Conservation (phyloP, 148 eudicot species). For the Camellia sinensis region DNA sequence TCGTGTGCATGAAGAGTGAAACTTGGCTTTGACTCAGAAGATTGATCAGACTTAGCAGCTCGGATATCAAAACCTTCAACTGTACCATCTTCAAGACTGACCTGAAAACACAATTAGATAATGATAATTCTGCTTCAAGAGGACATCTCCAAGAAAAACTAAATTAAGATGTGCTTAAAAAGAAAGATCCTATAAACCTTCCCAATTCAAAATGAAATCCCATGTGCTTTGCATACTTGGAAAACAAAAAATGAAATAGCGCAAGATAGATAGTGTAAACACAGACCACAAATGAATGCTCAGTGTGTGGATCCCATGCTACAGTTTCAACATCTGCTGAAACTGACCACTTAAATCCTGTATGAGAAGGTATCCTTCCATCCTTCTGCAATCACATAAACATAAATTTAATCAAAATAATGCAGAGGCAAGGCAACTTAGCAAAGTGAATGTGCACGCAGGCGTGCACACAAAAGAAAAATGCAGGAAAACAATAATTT, state of each 20-base stretch:
- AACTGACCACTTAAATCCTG: conserved; percentile 84
- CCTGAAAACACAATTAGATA: conserved; percentile 42
- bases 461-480: too few relatives aligned
- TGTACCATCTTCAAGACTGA: conserved; percentile 83
- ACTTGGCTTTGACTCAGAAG: conserved; percentile 52
- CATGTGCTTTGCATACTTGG: background rate
- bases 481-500: background rate
- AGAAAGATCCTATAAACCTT: background rate
- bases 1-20: conserved; percentile 95
- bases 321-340: conserved; percentile 86
- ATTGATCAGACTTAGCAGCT: conserved; percentile 19
- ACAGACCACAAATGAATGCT: conserved; percentile 80
- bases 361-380: conserved; percentile 71
- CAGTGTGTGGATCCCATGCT: conserved; percentile 92
- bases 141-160: background rate
- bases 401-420: background rate
- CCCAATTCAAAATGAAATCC: background rate
- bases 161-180: background rate
- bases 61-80: conserved; percentile 81
- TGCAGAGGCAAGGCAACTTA: background rate
- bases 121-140: background rate
- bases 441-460: background rate
- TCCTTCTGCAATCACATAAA: conserved; percentile 60
- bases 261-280: background rate
- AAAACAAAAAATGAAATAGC: background rate